Conservation (phyloP, 768 basidiomycete species). For the Mycena epipterygia region DNA sequence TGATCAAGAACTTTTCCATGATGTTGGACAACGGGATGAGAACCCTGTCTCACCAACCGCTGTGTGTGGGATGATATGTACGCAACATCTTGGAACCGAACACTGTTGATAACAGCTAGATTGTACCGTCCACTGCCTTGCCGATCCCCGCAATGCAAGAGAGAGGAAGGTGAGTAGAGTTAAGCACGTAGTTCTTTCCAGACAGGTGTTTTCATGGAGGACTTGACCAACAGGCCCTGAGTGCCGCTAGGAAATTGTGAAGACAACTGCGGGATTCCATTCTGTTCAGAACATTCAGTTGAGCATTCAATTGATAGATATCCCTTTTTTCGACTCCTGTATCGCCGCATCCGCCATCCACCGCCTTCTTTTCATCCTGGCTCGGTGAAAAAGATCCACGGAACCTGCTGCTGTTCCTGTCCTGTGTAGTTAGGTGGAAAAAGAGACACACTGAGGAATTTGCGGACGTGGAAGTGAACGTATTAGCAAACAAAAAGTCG, state of each 20-base stretch:
- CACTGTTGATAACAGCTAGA: not conserved
- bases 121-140: not conserved
- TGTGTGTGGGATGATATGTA: not conserved
- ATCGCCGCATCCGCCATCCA: not conserved
- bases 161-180: not conserved
- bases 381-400: not conserved
- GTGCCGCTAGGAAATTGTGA: not conserved
- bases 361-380: not conserved
- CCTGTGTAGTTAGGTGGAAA: not conserved
- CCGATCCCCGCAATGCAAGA: not conserved
- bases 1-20: not conserved
- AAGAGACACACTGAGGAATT: not conserved
- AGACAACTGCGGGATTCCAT: not conserved
- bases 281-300: not conserved
- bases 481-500: not conserved
- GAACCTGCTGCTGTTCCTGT: not conserved
- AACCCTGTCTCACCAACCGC: not conserved
- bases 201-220: not conserved
- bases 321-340: not conserved
- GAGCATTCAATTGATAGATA: not conserved
- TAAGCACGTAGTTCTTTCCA: not conserved
- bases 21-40: not conserved
- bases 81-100: not conserved
- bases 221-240: not conserved
- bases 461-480: not conserved